phyloP scores from a whole-genome alignment of 106 monocot species.

The Xerophyta viscosa region DNA sequence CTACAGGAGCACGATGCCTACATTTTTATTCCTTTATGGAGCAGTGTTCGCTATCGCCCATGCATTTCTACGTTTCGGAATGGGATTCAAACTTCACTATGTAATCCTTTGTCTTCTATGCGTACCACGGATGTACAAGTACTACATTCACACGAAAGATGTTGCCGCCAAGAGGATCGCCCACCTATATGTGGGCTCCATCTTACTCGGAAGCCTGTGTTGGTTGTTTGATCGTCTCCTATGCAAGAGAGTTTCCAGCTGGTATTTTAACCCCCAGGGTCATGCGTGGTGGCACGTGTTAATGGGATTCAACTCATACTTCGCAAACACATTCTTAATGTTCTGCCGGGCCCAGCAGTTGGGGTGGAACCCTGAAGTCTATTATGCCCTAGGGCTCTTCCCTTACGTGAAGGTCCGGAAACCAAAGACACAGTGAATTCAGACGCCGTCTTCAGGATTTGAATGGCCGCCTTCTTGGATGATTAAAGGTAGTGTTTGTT shows the following conservation, averaged over 20 bases:
- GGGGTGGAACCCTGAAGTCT: conserved; percentile 55
- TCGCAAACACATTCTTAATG: too few species aligned
- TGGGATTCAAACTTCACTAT: conserved; percentile 67
- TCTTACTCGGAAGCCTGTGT: conserved; percentile 41
- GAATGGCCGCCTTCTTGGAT: background rate
- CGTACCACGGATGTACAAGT: conserved; percentile 87
- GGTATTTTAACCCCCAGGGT: conserved; percentile 78
- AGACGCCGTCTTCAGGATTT: too few species aligned
- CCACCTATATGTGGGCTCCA: conserved; percentile 40
- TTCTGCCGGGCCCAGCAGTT: conserved; percentile 69
- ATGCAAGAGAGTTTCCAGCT: conserved; percentile 41
- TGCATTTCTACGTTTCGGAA: conserved; percentile 33
- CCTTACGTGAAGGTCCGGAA: conserved; percentile 70
- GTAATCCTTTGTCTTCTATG: conserved; percentile 64
- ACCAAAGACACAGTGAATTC: conserved; percentile 28
- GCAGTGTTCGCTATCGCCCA: conserved; percentile 44
- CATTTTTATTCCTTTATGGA: conserved; percentile 72
- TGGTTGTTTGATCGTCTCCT: conserved; percentile 55
- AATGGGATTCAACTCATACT: too few species aligned
- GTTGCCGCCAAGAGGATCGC: conserved; percentile 57
- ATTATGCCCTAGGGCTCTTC: conserved; percentile 38
- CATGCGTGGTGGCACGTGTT: too few species aligned
- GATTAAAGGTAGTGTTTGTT: too few species aligned
- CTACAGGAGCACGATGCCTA: conserved; percentile 81
- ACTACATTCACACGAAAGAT: conserved; percentile 81